A percentile compares a stretch with the other conserved stretches of the same genome.
These are phyloP conservation scores for Annona squamosa DNA, from an alignment of 164 flowering plant species.

Conservation along the genomic window DNA sequence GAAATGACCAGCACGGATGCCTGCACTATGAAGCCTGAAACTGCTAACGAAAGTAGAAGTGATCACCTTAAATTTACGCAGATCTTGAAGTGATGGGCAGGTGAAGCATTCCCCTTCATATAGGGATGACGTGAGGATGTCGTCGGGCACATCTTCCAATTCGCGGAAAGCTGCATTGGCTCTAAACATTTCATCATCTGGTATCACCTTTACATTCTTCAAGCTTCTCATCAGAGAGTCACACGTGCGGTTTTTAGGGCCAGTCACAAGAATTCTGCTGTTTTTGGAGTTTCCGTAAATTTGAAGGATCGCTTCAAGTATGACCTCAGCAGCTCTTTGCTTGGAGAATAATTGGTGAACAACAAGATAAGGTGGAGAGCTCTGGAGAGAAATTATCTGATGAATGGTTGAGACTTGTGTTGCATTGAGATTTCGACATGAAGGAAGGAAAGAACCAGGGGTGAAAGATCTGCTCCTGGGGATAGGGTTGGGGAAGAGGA, in stretches of 20 bases:
- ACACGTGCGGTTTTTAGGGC: constrained; percentile 31
- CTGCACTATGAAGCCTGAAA: constrained; percentile 27
- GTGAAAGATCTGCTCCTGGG: not conserved
- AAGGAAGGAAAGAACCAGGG: not conserved
- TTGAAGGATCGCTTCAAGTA: constrained; percentile 21
- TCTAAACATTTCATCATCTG: constrained; percentile 27
- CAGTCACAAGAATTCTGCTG: constrained; percentile 24
- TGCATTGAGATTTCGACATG: not conserved
- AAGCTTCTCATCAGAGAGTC: constrained; percentile 28
- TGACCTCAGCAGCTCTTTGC: constrained; percentile 14
- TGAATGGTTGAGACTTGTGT: constrained; percentile 11
- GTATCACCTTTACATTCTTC: constrained; percentile 14
- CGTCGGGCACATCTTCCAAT: constrained; percentile 29
- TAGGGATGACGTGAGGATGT: constrained; percentile 26
- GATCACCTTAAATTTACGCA: constrained; percentile 24
- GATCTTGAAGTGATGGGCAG: constrained; percentile 29
- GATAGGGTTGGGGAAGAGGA: constrained; percentile 23
- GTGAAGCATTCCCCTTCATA: constrained; percentile 30
- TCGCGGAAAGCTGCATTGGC: constrained; percentile 46
- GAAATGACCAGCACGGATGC: constrained; percentile 37
- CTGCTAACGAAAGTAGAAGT: constrained; percentile 38
- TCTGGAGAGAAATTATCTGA: constrained; percentile 15
- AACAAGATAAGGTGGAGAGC: constrained; percentile 30
- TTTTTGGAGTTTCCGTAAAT: constrained; percentile 11
- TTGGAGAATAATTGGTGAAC: not conserved